Evolutionary conservation across 1,139 yeast genomes (phyloP).

Genomic region (Hansenula sp.): DNA sequence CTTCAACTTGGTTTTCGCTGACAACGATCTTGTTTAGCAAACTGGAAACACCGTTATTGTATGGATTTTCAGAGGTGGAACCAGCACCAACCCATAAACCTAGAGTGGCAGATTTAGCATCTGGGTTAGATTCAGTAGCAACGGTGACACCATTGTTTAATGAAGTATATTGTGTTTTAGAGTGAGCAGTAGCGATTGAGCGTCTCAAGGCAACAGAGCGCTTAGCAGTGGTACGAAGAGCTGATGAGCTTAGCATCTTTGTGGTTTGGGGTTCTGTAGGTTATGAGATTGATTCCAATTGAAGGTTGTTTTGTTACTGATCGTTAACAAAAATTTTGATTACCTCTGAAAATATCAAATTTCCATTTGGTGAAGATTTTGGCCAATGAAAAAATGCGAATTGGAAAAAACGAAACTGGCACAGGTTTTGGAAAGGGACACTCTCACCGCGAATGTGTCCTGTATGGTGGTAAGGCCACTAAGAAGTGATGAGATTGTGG

Average conservation of each 20-base stretch:
- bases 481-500: neutral
- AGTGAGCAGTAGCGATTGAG: constrained; percentile 47
- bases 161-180: constrained; percentile 65
- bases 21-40: constrained; percentile 52
- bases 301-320: neutral
- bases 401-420: constrained; percentile 12
- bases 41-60: constrained; percentile 76
- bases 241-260: constrained; percentile 23
- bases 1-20: constrained; percentile 31
- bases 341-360: constrained; percentile 1
- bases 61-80: constrained; percentile 72
- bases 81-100: constrained; percentile 76
- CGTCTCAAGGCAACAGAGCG: constrained; percentile 28
- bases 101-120: constrained; percentile 53
- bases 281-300: neutral
- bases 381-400: constrained; percentile 23
- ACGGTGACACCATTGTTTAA: constrained; percentile 69
- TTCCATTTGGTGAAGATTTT: constrained; percentile 1
- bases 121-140: constrained; percentile 61
- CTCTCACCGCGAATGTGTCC: neutral
- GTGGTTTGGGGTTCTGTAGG: constrained; percentile 1
- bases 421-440: neutral
- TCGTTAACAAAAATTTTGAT: neutral
- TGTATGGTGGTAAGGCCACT: constrained; percentile 2
- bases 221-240: constrained; percentile 14